Base-by-base conservation (phyloP, 495 filamentous ascomycete species). In the Penicillium pancosmium region DNA sequence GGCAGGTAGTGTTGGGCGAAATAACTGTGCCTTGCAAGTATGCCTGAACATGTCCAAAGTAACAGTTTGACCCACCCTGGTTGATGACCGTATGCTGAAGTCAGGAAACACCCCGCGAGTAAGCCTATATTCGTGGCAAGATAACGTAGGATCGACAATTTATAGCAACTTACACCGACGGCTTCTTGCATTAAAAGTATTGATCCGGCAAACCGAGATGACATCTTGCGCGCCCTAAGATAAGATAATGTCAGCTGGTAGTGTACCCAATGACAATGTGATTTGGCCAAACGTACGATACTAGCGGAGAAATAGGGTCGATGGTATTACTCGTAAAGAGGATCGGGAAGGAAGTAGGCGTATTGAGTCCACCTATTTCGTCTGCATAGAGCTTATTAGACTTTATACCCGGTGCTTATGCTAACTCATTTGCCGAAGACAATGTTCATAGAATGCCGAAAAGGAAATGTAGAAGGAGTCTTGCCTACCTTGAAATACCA, bases 241-340 rank as follows among this genome's bases (percentile, higher is more conserved):
- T 5, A 12, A 38, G 15, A 38, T n/a, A 38, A 38, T 12, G 36
- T 38, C 5, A 38, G 36, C 36, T n/a, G 11, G 0, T 0, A 31
- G 8, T 31, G 4, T 38, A 9, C 36, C 11, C 2, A 38, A 13
- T 38, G 10, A 9, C 11, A 7, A 38, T 38, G 15, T 1, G 36
- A 38, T n/a, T 38, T 12, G 11, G 4, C 36, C 5, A 35, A 53
- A 59, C 57, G 8, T 64, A 67, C 64, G 50, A 52, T 51, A 23
- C 33, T 1, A 80, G 62, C 9, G 82, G 77, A 0, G 79, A 80
- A 50, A 85, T 80, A 1, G 82, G 84, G 52, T 86, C 82, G 51
- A 72, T 66, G 1, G 70, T 74, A 55, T 78, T 82, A 33, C 73
- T 74, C 7, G 83, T 53, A 56, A 85, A 79, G 16, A 86, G 66